Base-by-base conservation (phyloP, 2,329 filamentous ascomycete genomes). In the Thermothelomyces thermophilus region DNA sequence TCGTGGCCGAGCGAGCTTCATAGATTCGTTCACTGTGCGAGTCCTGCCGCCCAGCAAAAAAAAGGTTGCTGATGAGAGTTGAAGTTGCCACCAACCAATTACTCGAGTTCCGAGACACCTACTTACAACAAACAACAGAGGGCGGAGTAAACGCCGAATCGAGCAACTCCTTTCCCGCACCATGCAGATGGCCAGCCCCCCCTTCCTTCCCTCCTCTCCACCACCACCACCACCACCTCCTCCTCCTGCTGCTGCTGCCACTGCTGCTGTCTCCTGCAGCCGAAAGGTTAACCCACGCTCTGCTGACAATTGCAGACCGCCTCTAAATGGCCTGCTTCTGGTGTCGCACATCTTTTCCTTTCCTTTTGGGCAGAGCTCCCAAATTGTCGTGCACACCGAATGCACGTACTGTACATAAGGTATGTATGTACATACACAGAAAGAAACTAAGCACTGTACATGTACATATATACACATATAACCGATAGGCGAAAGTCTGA, bases 91-190 rank as follows among this genome's bases (percentile, higher is more conserved):
- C 13, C 35, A 17, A 19, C 24, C 20, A 36, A 17, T 37, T n/a
- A n/a, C n/a, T n/a, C n/a, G n/a, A n/a, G n/a, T n/a, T n/a, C 10
- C 16, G 36, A 31, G 17, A 13, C 24, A 17, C 5, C 22, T 14
- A n/a, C n/a, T 20, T 24, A 26, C 30, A 46, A 26, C 43, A 31
- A 19, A 24, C 48, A 33, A 45, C 30, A 5, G 39, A 14, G 14
- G 19, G 36, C 41, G 39, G 48, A 43, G 47, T 49, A 45, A 19
- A 44, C 46, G 46, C 37, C 41, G 20, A 49, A 52, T 49, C 52
- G 46, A 48, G 45, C 8, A 44, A 30, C 39, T 9, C 46, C 47
- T 24, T 43, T 52, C 43, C 52, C 52, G 52, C 52, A 39, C 50
- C n/a, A 35, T 52, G 46, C 52, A 53, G 42, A 43, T 39, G 43